Evolutionary conservation across 208 protist species (phyloP).

Genomic region (Wallacemonas sp.): DNA sequence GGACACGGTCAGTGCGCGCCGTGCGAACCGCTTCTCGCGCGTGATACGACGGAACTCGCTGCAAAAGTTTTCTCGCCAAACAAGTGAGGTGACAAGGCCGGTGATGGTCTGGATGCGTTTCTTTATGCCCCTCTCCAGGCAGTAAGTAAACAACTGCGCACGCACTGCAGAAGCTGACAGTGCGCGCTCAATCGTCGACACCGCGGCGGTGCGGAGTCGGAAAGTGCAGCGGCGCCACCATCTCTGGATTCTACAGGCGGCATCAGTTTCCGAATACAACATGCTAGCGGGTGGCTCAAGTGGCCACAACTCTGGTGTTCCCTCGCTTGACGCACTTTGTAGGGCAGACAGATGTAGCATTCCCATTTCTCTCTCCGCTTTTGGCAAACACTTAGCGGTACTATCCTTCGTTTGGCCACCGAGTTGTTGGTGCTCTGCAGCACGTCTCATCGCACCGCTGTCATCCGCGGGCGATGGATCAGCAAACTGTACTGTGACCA

Average conservation of each 20-base stretch:
- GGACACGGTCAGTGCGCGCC: background rate
- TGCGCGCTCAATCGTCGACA: background rate
- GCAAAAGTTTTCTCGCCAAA: conserved; percentile 84
- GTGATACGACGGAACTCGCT: conserved; percentile 45
- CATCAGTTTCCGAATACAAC: background rate
- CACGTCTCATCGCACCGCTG: no score
- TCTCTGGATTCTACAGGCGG: background rate
- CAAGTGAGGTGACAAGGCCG: conserved; percentile 46
- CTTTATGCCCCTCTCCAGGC: conserved; percentile 15
- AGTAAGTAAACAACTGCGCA: conserved; percentile 10
- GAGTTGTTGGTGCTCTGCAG: no score
- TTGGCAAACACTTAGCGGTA: no score
- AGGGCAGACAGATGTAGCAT: no score
- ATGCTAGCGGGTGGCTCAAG: background rate
- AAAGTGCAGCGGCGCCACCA: background rate
- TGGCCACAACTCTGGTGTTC: background rate
- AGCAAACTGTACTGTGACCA: background rate
- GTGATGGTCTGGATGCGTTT: conserved; percentile 24
- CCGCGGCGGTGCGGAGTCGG: background rate
- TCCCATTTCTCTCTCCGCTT: no score
- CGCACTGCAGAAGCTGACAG: background rate
- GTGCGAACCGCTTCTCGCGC: conserved; percentile 9
- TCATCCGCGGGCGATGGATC: background rate
- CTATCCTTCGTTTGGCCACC: no score
- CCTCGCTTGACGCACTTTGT: background rate